Base-by-base conservation (phyloP, 2,329 filamentous ascomycete genomes). In the Hortaea sp. region DNA sequence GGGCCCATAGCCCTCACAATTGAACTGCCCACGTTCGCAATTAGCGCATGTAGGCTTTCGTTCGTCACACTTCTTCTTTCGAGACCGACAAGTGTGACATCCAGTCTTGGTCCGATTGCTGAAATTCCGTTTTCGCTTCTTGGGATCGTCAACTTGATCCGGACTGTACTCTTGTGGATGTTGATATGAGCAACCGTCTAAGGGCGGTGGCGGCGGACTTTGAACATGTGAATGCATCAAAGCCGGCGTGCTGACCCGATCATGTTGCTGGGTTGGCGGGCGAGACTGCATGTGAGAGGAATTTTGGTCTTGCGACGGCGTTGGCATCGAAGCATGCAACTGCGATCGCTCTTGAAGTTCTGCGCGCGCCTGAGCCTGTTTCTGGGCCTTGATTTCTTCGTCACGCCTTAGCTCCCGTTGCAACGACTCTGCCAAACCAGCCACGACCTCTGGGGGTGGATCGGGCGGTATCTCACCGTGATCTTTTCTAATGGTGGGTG, bases 61-160 rank as follows among this genome's bases (percentile, higher is more conserved):
- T 70, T 97, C 92, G 63, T 97, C 90, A 62, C 92, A 97, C 69
- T 97, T 97, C 79, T 97, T 97, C 76, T 97, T 97, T 49, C 90
- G 78, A 62, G 80, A 79, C 49, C 90, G 78, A 64, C 90, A 97
- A 5, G 90, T 97, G 67, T 94, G 80, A 65, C 90, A 97, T 30
- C 89, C 88, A 7, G 89, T 95, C 69, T 97, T 97, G 13, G 90
- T 95, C 49, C 90, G 78, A 66, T 95, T 95, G 69, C 88, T 94
- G 61, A 95, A 97, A 60, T 87, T 86, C 35, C 83, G 75, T 66
- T 86, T 86, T 42, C 82, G 70, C 64, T 84, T 84, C 65, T 84
- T 84, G 27, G 47, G 45, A 9, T 47, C 39, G 29, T 43, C 5
- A 6, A 7, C 9, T 31, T 46, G 45, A 9, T 60, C 68, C 48